These are phyloP conservation scores for Myotisia sp. DNA, from an alignment of 2,329 filamentous ascomycete genomes.

Conservation along the genomic window DNA sequence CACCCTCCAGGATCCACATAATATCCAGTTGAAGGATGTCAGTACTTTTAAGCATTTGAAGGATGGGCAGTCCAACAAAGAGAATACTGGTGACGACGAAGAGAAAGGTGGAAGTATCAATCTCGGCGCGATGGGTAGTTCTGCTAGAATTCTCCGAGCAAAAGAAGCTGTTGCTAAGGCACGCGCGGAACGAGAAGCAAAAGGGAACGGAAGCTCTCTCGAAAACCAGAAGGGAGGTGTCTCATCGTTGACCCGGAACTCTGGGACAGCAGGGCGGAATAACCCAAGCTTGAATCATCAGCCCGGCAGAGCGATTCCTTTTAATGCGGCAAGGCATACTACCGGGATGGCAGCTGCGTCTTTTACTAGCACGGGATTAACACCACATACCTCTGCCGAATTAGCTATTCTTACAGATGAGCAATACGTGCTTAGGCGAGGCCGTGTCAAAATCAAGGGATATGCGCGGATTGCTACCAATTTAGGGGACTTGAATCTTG, in stretches of 20 bases:
- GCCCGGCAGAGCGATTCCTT: slow-evolving; percentile 36
- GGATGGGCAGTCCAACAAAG: slow-evolving; percentile 49
- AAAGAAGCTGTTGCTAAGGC: slow-evolving; percentile 90
- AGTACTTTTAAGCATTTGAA: slow-evolving; percentile 79
- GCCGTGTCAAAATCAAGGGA: slow-evolving; percentile 74
- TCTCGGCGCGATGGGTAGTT: slow-evolving; percentile 60
- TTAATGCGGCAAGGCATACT: slow-evolving; percentile 81
- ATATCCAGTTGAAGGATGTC: slow-evolving; percentile 65
- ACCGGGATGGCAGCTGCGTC: slow-evolving; percentile 83
- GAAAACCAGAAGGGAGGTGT: not conserved
- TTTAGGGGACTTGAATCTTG: slow-evolving; percentile 69
- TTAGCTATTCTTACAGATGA: slow-evolving; percentile 79
- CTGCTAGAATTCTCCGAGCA: slow-evolving; percentile 71
- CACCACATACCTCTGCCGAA: slow-evolving; percentile 77
- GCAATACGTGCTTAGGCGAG: slow-evolving; percentile 90
- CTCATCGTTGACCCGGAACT: slow-evolving; percentile 19
- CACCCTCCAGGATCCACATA: slow-evolving; percentile 89
- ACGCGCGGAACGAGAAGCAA: slow-evolving; percentile 54
- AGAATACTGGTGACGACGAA: slow-evolving; percentile 41
- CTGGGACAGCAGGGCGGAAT: slow-evolving; percentile 38
- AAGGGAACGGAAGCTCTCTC: slow-evolving; percentile 19
- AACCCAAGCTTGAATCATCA: not conserved
- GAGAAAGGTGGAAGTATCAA: slow-evolving; percentile 77
- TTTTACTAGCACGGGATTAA: slow-evolving; percentile 88
- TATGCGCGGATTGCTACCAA: slow-evolving; percentile 85